Evolutionary conservation across 805 yeast species (phyloP), one percentile per base, ranked within the genome.

Genomic region (Monosporozyma unispora): DNA sequence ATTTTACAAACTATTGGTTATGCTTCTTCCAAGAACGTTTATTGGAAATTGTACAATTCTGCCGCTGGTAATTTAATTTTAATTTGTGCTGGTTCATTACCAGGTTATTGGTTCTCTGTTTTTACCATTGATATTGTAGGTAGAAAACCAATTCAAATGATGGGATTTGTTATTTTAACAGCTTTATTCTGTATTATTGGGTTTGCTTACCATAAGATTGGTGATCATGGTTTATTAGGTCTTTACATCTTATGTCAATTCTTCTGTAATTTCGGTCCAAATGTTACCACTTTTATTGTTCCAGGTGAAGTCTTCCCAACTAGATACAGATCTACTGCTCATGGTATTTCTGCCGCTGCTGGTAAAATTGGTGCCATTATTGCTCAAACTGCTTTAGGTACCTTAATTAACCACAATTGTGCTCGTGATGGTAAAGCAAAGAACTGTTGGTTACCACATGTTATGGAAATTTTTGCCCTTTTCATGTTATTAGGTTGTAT

Each of bases 221-320:
- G 74, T 57, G 80, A 77, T 54, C 72, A 77, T 52, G 93, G 89
- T 55, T 71, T 81, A 62, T 75, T 88, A 55, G 96, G 82, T 51
- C 69, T 88, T 48, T 88, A 86, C 73, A 80, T 87, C 57, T 68
- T 88, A 52, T 79, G 83, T 52, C 96, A 88, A 73, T 85, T 88
- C 68, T 88, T 88, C 82, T 81, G 82, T 70, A 88, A 88, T 70
- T 88, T 87, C 61, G 96, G 96, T 66, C 96, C 96, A 67, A 88
- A 88, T 76, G 81, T 89, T 53, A 89, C 96, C 45, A 88, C 96
- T 48, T 88, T 88, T 67, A 80, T 88, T 62, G 77, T 86, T 64
- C 96, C 96, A 46, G 96, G 95, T 71, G 96, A 88, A 74, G 73
- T 80, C 66, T 89, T 75, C 84, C 96, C 96, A 68, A 88, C 96